Conservation (phyloP, 257 asterid species). For the Osmanthus fragrans region DNA sequence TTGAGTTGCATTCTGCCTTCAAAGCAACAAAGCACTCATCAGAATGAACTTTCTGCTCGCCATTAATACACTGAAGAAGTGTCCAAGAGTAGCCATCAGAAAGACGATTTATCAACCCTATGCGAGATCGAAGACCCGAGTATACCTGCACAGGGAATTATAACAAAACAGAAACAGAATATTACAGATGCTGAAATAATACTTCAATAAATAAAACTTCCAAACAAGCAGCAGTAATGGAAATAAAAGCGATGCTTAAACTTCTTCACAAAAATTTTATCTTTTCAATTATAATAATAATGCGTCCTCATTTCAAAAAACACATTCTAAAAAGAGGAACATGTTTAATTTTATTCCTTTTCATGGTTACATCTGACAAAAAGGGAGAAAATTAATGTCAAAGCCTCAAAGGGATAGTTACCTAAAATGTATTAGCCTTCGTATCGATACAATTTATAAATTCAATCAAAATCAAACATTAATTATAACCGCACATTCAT, state of each 20-base stretch:
- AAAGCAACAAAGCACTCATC: slow-evolving; percentile 60
- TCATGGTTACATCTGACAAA: no score
- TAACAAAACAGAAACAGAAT: not conserved
- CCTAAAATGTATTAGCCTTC: no score
- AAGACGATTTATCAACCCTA: slow-evolving; percentile 65
- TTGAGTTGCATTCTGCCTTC: slow-evolving; percentile 93
- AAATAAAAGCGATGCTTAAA: slow-evolving; percentile 4
- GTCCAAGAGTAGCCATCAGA: slow-evolving; percentile 77
- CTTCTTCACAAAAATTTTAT: slow-evolving; percentile 2
- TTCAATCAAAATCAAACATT: no score
- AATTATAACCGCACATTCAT: no score
- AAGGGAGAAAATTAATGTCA: no score
- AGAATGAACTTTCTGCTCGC: slow-evolving; percentile 73
- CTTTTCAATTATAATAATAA: not conserved
- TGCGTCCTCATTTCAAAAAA: not conserved
- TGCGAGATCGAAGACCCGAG: slow-evolving; percentile 67
- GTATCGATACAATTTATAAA: no score
- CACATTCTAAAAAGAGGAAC: no score
- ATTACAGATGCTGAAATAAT: not conserved
- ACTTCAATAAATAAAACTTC: slow-evolving; percentile 6
- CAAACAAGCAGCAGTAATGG: slow-evolving; percentile 19
- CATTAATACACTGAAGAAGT: slow-evolving; percentile 78
- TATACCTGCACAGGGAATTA: slow-evolving; percentile 55
- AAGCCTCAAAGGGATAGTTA: no score
- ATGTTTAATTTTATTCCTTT: no score